phyloP scores from a whole-genome alignment of 495 filamentous ascomycete species.

The Rusavskia elegans region DNA sequence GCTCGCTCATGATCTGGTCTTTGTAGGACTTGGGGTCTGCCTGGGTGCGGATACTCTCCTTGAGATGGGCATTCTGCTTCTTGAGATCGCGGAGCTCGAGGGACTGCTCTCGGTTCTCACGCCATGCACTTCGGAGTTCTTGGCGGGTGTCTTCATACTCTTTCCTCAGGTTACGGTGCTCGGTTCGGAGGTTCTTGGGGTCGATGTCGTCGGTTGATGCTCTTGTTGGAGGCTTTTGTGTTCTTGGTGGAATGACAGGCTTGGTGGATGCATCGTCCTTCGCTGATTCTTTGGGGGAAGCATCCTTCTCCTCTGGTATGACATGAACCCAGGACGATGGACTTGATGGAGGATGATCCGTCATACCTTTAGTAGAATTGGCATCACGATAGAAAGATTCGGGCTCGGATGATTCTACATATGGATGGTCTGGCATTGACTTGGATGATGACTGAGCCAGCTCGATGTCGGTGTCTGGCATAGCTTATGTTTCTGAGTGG shows the following conservation, averaged over 20 bases:
- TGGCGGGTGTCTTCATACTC: constrained; percentile 1
- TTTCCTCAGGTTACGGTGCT: background rate
- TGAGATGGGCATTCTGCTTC: constrained; percentile 5
- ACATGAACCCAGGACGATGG: background rate
- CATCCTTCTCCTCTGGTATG: background rate
- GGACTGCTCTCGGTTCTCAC: constrained; percentile 9
- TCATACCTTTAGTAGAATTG: background rate
- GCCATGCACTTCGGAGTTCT: constrained; percentile 1
- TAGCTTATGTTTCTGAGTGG: background rate
- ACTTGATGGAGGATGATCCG: background rate
- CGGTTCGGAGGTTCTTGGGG: background rate
- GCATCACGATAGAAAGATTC: background rate
- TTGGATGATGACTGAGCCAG: background rate
- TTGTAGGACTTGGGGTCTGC: constrained; percentile 4
- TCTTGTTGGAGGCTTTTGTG: background rate
- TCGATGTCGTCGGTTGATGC: background rate
- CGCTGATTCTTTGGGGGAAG: background rate
- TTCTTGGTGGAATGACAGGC: background rate
- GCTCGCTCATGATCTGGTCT: constrained; percentile 1
- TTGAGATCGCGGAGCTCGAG: constrained; percentile 11
- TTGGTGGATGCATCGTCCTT: background rate
- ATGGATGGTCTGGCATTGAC: background rate
- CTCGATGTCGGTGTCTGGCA: background rate
- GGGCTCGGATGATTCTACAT: background rate
- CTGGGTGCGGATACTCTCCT: background rate